These are phyloP conservation scores for Phytophthora vignae DNA, from an alignment of 352 stramenopile genomes.

Conservation along the genomic window DNA sequence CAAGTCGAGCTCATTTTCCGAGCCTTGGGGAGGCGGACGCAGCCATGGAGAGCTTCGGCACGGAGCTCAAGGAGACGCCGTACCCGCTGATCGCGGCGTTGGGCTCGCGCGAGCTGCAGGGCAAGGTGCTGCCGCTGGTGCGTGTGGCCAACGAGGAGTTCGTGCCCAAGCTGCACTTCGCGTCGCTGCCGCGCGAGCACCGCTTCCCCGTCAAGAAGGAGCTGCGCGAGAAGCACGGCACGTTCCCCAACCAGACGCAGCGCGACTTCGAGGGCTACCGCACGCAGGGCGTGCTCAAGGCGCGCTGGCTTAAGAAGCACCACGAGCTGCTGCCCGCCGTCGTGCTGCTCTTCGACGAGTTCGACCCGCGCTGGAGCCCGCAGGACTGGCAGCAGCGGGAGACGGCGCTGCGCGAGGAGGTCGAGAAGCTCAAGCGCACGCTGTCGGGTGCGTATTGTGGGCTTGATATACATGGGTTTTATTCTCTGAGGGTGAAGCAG, in stretches of 20 bases:
- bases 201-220: slow-evolving; percentile 87
- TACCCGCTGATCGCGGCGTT: slow-evolving; percentile 86
- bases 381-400: slow-evolving; percentile 81
- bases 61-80: slow-evolving; percentile 89
- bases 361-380: slow-evolving; percentile 77
- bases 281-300: slow-evolving; percentile 79
- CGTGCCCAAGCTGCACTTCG: slow-evolving; percentile 80
- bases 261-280: slow-evolving; percentile 82
- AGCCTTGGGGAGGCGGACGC: background rate
- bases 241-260: slow-evolving; percentile 86
- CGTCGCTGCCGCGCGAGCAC: slow-evolving; percentile 74
- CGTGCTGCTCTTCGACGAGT: slow-evolving; percentile 86
- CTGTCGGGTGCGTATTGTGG: slow-evolving; percentile 44
- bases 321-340: slow-evolving; percentile 83
- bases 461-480: background rate
- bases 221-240: slow-evolving; percentile 84
- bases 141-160: slow-evolving; percentile 86
- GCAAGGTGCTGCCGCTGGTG: slow-evolving; percentile 73
- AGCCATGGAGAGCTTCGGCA: slow-evolving; percentile 85
- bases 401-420: slow-evolving; percentile 71
- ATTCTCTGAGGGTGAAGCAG: too few species aligned
- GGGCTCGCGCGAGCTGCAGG: slow-evolving; percentile 76
- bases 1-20: background rate
- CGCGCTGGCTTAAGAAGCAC: slow-evolving; percentile 89
- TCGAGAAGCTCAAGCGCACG: slow-evolving; percentile 73